Conservation (phyloP, 2,329 filamentous ascomycete species). For the Didymella keratinophila region DNA sequence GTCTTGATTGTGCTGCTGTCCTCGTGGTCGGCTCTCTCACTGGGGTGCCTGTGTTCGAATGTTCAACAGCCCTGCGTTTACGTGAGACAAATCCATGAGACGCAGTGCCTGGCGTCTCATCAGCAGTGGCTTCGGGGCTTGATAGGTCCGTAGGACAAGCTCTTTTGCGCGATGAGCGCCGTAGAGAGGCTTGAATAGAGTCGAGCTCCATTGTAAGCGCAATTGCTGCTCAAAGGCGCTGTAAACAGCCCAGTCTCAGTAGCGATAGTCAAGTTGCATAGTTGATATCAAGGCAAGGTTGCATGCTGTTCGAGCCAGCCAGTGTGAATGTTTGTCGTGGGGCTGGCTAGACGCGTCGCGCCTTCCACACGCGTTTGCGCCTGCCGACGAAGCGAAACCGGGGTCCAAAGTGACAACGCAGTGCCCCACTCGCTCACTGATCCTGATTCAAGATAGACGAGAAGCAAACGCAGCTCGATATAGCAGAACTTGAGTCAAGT, state of each 20-base stretch:
- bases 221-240: neutral
- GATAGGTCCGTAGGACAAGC: neutral
- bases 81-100: neutral
- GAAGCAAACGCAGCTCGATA: neutral
- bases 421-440: neutral
- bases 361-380: neutral
- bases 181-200: neutral
- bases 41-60: neutral
- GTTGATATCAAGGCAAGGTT: neutral
- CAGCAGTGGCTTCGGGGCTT: neutral
- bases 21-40: neutral
- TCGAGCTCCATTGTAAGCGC: neutral
- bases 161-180: slow-evolving; percentile 5
- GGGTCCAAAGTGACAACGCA: neutral
- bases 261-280: neutral
- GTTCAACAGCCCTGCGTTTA: slow-evolving; percentile 5
- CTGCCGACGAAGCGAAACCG: neutral
- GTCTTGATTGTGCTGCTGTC: neutral
- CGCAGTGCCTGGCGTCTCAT: neutral
- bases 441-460: neutral
- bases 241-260: neutral
- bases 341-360: slow-evolving; percentile 9
- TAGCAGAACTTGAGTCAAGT: neutral
- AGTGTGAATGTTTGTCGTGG: neutral
- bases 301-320: neutral